Conservation (phyloP, 1,284 basidiomycete species). For the Ceratobasidium sp. region DNA sequence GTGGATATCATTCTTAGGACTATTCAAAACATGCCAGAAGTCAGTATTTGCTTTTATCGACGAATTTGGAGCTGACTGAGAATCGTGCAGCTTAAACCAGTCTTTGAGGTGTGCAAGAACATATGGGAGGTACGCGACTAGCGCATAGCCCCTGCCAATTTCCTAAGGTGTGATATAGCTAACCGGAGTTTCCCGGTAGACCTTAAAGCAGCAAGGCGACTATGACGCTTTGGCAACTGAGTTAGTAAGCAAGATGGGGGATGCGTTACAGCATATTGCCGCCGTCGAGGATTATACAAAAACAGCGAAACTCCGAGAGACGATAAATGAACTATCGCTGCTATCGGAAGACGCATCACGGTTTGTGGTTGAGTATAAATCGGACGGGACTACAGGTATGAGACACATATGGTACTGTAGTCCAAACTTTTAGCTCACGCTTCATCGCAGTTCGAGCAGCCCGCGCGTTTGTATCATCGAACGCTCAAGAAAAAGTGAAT, state of each 20-base stretch:
- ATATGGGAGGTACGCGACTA: too few species aligned
- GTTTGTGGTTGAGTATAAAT: conserved; percentile 20
- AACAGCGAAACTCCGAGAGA: neutral
- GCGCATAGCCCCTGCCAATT: too few species aligned
- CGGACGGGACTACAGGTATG: conserved; percentile 8
- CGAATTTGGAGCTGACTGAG: neutral
- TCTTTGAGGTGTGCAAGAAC: too few species aligned
- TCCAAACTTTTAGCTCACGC: too few species aligned
- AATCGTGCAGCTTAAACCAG: neutral
- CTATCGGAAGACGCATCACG: conserved; percentile 21
- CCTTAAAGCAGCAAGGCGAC: conserved; percentile 19
- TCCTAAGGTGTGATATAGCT: too few species aligned
- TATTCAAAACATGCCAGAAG: neutral
- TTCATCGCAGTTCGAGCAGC: neutral
- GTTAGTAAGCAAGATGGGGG: neutral
- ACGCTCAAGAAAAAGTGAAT: neutral
- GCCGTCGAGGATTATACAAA: neutral
- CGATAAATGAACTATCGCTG: neutral
- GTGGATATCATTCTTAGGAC: neutral
- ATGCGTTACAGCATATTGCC: neutral
- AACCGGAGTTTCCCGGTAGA: neutral
- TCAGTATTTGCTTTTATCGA: neutral
- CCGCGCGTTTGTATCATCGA: neutral
- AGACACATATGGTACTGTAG: neutral
- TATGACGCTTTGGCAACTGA: neutral